A percentile compares a stretch with the other conserved stretches of the same genome.
phyloP scores from a whole-genome alignment of 257 asterid species.

The Solanum phureja region DNA sequence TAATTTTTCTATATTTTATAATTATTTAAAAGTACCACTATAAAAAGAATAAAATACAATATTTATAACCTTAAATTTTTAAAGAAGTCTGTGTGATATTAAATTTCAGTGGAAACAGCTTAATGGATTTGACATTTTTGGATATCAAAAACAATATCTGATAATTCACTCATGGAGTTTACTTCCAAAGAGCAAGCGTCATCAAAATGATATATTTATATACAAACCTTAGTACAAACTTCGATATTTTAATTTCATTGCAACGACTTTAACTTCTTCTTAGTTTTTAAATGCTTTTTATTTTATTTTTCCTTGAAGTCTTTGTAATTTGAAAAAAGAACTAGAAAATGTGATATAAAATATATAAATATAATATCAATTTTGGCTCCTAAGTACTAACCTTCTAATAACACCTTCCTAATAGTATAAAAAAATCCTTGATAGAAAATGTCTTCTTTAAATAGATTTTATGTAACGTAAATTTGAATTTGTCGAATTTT shows the following conservation, averaged over 20 bases:
- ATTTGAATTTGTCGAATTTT: background rate
- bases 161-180: background rate
- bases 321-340: background rate
- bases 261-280: background rate
- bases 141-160: background rate
- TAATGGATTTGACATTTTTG: background rate
- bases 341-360: background rate
- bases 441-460: background rate
- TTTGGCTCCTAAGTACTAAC: background rate
- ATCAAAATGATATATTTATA: background rate
- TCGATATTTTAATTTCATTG: background rate
- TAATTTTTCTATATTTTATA: background rate
- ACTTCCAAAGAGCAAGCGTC: background rate
- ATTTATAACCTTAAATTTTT: background rate
- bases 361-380: background rate
- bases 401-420: background rate
- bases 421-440: background rate
- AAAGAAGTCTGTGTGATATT: background rate
- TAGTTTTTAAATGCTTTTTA: background rate
- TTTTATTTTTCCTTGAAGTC: background rate
- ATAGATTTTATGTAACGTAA: fast-evolving
- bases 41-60: background rate
- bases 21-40: background rate
- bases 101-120: background rate
- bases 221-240: background rate